phyloP scores from a whole-genome alignment of 306 rosid species.

The Dalbergia cochinchinensis region DNA sequence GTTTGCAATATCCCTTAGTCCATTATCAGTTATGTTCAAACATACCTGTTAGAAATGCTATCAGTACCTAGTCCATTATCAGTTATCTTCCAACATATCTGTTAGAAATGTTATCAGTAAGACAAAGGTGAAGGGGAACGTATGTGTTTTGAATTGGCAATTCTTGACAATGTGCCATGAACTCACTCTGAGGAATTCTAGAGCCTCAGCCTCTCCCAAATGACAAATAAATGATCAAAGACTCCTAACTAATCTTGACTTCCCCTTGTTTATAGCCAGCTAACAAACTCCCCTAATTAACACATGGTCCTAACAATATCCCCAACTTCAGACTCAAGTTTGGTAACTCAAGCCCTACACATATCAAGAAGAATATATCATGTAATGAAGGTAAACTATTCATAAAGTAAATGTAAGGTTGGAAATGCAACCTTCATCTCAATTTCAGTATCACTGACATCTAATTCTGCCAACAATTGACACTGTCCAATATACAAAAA shows the following conservation, averaged over 20 bases:
- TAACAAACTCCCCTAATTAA: too few relatives aligned
- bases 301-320: not conserved
- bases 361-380: slow-evolving; percentile 44
- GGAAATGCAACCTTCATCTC: slow-evolving; percentile 63
- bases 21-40: slow-evolving; percentile 62
- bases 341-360: slow-evolving; percentile 64
- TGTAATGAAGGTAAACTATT: slow-evolving; percentile 22
- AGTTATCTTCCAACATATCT: slow-evolving; percentile 59
- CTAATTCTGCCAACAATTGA: slow-evolving; percentile 67
- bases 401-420: slow-evolving; percentile 12
- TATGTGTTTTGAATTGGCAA: too few relatives aligned
- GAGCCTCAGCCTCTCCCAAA: too few relatives aligned
- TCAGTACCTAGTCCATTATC: slow-evolving; percentile 59
- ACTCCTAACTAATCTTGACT: too few relatives aligned
- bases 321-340: slow-evolving; percentile 64
- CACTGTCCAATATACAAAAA: slow-evolving; percentile 69
- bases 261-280: too few relatives aligned
- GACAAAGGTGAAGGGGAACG: too few relatives aligned
- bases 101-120: too few relatives aligned
- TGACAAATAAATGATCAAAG: too few relatives aligned
- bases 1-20: slow-evolving; percentile 61
- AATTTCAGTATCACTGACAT: slow-evolving; percentile 70
- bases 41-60: slow-evolving; percentile 37
- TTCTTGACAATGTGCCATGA: too few relatives aligned
- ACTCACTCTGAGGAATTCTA: too few relatives aligned